Evolutionary conservation across 139 green algal genomes (phyloP).

Genomic region (Axilococcus clingmanii): DNA sequence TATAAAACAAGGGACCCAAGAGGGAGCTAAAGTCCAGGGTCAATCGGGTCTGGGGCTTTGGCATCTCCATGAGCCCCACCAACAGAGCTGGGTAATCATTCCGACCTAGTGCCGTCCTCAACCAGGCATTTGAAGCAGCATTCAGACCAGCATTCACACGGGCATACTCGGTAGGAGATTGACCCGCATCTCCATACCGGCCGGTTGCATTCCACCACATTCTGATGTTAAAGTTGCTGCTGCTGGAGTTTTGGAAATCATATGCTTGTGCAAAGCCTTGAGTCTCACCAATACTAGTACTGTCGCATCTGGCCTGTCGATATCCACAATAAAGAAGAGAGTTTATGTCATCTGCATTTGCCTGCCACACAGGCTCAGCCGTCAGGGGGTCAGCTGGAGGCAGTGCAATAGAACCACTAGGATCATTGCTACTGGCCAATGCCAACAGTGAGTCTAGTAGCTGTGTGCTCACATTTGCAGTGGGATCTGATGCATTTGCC

Average conservation of each 20-base stretch:
- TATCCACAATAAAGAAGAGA: constrained; percentile 50
- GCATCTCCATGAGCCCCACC: constrained; percentile 43
- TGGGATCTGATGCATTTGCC: constrained; percentile 3
- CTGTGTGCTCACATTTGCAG: not conserved
- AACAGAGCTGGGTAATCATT: constrained; percentile 11
- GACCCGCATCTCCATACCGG: not conserved
- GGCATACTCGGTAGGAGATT: constrained; percentile 14
- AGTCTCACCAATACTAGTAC: not conserved
- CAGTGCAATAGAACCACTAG: not conserved
- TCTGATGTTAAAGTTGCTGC: not conserved
- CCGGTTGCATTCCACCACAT: constrained; percentile 42
- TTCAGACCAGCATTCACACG: constrained; percentile 21
- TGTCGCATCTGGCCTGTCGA: constrained; percentile 19
- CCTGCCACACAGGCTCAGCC: constrained; percentile 1
- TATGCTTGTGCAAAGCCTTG: constrained; percentile 18
- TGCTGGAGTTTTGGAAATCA: constrained; percentile 29
- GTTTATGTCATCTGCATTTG: constrained; percentile 17
- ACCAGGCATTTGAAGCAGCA: constrained; percentile 34
- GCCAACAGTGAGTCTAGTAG: too few relatives aligned
- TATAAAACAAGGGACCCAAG: constrained; percentile 75
- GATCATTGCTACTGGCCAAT: not conserved
- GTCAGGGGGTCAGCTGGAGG: not conserved
- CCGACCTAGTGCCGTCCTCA: constrained; percentile 15
- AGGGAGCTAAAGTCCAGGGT: constrained; percentile 64
- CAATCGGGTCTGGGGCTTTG: constrained; percentile 41